phyloP scores from a whole-genome alignment of 352 stramenopile genomes.

The Pythium guiyangense region DNA sequence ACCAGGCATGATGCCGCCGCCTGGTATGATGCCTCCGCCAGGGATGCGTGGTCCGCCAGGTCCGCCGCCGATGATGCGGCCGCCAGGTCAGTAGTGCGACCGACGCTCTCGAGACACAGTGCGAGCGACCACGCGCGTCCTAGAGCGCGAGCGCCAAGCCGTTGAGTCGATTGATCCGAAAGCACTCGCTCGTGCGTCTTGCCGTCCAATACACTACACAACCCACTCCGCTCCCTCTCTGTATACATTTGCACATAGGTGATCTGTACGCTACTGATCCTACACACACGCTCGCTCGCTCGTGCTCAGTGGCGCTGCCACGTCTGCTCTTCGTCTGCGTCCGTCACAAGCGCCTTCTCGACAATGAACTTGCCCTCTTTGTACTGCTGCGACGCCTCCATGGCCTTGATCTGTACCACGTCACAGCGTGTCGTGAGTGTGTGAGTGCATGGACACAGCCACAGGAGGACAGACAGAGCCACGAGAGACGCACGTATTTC shows the following conservation, averaged over 20 bases:
- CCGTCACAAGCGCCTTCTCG: slow-evolving; percentile 67
- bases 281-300: no score
- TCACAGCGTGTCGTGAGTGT: no score
- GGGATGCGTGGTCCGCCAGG: slow-evolving; percentile 60
- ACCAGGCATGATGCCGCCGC: slow-evolving; percentile 73
- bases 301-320: slow-evolving; percentile 25
- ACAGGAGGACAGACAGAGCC: slow-evolving; percentile 8
- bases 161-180: no score
- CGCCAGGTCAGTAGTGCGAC: slow-evolving; percentile 54
- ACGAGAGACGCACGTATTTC: slow-evolving; percentile 64
- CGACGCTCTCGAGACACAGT: no score
- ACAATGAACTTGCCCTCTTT: slow-evolving; percentile 86
- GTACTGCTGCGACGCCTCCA: slow-evolving; percentile 81
- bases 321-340: slow-evolving; percentile 47
- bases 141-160: no score
- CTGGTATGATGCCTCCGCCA: slow-evolving; percentile 71
- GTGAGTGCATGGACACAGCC: no score
- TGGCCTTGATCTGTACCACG: slow-evolving; percentile 52
- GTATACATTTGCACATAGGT: no score
- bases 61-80: slow-evolving; percentile 30
- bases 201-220: no score
- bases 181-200: no score
- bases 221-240: no score
- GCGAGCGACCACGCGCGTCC: not conserved
- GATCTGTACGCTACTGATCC: no score